phyloP scores from a whole-genome alignment of 768 basidiomycete species.

The Mycena pura region DNA sequence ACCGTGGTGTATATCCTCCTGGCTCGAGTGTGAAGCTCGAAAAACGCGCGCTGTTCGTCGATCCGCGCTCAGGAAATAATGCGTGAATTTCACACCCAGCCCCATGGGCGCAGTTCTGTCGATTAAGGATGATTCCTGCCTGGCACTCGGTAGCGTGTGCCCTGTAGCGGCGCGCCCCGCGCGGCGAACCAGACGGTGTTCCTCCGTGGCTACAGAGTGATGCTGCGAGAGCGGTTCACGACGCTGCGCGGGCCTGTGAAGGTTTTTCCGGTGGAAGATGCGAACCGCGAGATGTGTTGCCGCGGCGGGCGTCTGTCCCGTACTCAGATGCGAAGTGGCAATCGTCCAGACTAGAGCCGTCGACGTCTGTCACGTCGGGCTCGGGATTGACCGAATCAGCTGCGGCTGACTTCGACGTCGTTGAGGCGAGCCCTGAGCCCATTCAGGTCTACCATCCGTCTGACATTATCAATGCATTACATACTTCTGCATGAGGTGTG shows the following conservation, averaged over 20 bases:
- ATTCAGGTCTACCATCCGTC: conserved; percentile 1
- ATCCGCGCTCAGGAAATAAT: background rate
- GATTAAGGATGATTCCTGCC: background rate
- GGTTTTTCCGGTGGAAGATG: background rate
- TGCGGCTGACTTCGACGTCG: too few species aligned
- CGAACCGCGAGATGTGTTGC: background rate
- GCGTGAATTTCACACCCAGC: background rate
- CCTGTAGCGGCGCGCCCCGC: background rate
- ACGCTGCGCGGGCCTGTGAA: background rate
- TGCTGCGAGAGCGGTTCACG: background rate
- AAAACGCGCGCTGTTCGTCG: background rate
- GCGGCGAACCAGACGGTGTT: conserved; percentile 3
- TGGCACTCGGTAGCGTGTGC: background rate
- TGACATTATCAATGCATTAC: background rate
- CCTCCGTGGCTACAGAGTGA: conserved; percentile 5
- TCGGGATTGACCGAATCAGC: background rate
- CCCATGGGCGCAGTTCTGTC: background rate
- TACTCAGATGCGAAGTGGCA: background rate
- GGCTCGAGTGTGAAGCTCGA: background rate
- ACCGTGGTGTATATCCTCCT: too few species aligned
- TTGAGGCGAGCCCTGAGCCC: too few species aligned
- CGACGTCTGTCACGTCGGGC: background rate
- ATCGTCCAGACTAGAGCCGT: too few species aligned
- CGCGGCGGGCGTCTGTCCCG: background rate
- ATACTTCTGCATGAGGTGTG: background rate